Conservation (phyloP, 2,329 filamentous ascomycete genomes). For the Aspergillus terreus region DNA sequence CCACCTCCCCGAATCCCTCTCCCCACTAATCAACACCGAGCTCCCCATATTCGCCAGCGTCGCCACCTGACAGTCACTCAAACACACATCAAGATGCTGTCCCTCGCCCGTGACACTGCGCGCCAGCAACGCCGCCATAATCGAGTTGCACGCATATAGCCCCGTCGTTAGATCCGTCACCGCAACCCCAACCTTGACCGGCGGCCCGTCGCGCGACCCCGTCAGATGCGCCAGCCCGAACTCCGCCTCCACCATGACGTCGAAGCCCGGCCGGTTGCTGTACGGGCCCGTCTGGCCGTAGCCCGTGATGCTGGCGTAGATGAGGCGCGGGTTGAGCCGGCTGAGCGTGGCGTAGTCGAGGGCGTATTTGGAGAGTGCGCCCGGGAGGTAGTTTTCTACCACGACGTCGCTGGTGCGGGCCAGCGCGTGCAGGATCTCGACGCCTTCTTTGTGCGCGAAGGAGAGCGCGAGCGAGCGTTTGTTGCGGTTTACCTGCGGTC, state of each 20-base stretch:
- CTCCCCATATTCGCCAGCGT: conserved; percentile 91
- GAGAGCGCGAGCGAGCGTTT: conserved; percentile 92
- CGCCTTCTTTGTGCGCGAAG: conserved; percentile 78
- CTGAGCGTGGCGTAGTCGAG: conserved; percentile 82
- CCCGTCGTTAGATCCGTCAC: conserved; percentile 96
- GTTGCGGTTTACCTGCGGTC: conserved; percentile 79
- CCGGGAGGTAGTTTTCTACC: conserved; percentile 95
- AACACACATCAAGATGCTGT: conserved; percentile 84
- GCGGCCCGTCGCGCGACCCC: conserved; percentile 77
- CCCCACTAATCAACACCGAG: conserved; percentile 80
- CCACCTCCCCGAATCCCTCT: conserved; percentile 86
- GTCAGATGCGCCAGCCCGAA: conserved; percentile 99
- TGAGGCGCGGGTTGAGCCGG: conserved; percentile 76
- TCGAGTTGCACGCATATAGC: conserved; percentile 88
- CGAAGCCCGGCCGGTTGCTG: conserved; percentile 82
- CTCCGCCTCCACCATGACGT: conserved; percentile 99
- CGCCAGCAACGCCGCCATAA: conserved; percentile 87
- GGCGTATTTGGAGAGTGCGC: conserved; percentile 79
- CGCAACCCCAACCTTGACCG: conserved; percentile 95
- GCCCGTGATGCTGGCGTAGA: conserved; percentile 95
- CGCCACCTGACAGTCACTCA: conserved; percentile 95
- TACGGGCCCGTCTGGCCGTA: conserved; percentile 96
- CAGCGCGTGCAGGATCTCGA: conserved; percentile 81
- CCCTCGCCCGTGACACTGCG: conserved; percentile 71
- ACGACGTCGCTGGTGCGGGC: conserved; percentile 77